Evolutionary conservation across 257 asterid species (phyloP).

Genomic region (Nicotiana obtusifolia): DNA sequence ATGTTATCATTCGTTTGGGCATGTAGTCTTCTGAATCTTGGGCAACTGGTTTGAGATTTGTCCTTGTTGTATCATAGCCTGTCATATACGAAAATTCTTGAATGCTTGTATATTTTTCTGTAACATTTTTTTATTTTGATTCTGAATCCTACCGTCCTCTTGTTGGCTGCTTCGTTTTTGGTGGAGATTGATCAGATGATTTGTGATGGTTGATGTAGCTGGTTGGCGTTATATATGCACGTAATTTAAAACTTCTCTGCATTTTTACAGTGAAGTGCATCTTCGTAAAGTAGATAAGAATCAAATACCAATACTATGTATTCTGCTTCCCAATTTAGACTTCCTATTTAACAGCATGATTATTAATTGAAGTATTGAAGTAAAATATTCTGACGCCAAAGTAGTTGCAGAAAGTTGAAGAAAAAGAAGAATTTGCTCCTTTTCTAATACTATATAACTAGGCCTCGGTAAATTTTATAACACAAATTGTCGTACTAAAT

Average conservation of each 20-base stretch:
- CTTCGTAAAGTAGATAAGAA: neutral
- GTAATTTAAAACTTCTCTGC: neutral
- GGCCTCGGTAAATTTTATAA: too few species aligned
- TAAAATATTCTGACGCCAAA: too few species aligned
- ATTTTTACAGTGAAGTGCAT: neutral
- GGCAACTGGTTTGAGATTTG: conserved; percentile 18
- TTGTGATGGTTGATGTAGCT: neutral
- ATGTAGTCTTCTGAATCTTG: conserved; percentile 26
- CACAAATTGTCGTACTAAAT: too few species aligned
- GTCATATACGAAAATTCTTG: conserved; percentile 10
- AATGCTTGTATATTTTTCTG: conserved; percentile 1
- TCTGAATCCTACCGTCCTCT: neutral
- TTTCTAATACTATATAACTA: too few species aligned
- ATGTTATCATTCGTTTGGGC: conserved; percentile 27
- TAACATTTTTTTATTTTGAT: neutral
- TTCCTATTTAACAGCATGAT: too few species aligned
- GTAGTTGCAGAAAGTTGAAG: too few species aligned
- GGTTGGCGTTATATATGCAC: neutral
- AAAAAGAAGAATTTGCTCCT: too few species aligned
- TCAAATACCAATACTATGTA: too few species aligned
- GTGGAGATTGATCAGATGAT: neutral
- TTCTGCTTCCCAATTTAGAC: too few species aligned
- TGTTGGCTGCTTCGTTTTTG: neutral
- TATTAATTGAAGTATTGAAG: too few species aligned
- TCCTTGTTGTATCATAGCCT: conserved; percentile 28